Conservation (phyloP, 2,329 filamentous ascomycete genomes). For the Truncatella angustata region DNA sequence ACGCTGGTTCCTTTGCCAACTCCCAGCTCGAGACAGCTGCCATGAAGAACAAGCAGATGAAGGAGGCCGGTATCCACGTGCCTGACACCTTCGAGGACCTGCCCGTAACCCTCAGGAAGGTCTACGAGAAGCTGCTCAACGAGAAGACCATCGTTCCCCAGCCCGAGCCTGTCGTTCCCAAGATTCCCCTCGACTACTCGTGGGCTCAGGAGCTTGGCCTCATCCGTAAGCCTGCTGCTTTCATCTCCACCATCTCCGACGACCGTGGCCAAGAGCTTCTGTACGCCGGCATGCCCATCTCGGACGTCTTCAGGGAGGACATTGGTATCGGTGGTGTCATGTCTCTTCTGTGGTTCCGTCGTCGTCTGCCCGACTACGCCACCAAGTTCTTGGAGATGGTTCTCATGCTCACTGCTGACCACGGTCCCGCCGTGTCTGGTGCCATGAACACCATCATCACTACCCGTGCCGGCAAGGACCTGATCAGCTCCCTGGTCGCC, state of each 20-base stretch:
- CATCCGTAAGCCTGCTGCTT: conserved; percentile 98
- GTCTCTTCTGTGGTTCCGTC: conserved; percentile 99
- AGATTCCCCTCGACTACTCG: conserved; percentile 99
- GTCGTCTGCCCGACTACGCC: conserved; percentile 90
- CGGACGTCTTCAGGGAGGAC: conserved; percentile 98
- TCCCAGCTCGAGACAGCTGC: conserved; percentile 97
- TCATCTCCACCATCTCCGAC: conserved; percentile 99
- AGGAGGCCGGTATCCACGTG: conserved; percentile 89
- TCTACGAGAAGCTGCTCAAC: conserved; percentile 87
- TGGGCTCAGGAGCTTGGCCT: conserved; percentile 99
- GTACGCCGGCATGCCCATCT: conserved; percentile 99
- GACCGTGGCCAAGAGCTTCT: conserved; percentile 99
- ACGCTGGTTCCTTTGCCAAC: conserved; percentile 98
- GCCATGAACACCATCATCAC: conserved; percentile 99
- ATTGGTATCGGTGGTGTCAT: conserved; percentile 99
- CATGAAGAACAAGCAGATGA: conserved; percentile 96
- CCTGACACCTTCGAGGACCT: conserved; percentile 97
- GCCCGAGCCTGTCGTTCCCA: conserved; percentile 88
- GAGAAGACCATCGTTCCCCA: conserved; percentile 82
- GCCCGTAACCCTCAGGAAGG: conserved; percentile 69
- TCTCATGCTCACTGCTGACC: conserved; percentile 98
- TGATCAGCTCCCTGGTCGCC: conserved; percentile 91
- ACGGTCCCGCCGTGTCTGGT: conserved; percentile 97
- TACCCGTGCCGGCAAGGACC: conserved; percentile 96
- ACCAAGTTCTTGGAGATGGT: conserved; percentile 99